Percentiles rank a stretch among this genome's conserved stretches.
phyloP scores from a whole-genome alignment of 2,329 filamentous ascomycete genomes.

The Botryotinia narcissicola region DNA sequence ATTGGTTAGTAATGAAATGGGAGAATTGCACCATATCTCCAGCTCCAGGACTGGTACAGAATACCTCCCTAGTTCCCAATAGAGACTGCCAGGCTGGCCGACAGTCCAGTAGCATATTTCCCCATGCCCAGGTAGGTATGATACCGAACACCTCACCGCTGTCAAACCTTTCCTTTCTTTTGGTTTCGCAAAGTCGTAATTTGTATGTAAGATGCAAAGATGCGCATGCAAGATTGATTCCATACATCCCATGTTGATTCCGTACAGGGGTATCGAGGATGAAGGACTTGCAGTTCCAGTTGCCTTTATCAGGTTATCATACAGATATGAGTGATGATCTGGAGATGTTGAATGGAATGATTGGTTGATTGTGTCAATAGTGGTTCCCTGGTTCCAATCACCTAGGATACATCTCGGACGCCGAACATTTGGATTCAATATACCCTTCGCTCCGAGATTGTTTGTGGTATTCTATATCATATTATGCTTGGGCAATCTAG shows the following conservation, averaged over 20 bases:
- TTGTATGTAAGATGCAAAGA: not conserved
- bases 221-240: not conserved
- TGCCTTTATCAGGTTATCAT: not conserved
- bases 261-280: not conserved
- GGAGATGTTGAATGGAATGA: not conserved
- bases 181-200: not conserved
- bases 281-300: not conserved
- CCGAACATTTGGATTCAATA: not conserved
- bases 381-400: not conserved
- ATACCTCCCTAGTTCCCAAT: not conserved
- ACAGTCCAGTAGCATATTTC: not conserved
- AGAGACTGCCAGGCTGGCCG: not conserved
- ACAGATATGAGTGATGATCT: not conserved
- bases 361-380: not conserved
- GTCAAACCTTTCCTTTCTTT: not conserved
- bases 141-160: not conserved
- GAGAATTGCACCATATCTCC: slow-evolving; percentile 8
- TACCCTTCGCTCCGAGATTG: not conserved
- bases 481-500: not conserved
- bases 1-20: slow-evolving; percentile 3
- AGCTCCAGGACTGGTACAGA: not conserved
- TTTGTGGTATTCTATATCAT: not conserved
- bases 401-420: not conserved
- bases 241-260: not conserved
- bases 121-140: not conserved